Evolutionary conservation across 2,329 filamentous ascomycete genomes (phyloP).

Genomic region (Metarhizium humberi): DNA sequence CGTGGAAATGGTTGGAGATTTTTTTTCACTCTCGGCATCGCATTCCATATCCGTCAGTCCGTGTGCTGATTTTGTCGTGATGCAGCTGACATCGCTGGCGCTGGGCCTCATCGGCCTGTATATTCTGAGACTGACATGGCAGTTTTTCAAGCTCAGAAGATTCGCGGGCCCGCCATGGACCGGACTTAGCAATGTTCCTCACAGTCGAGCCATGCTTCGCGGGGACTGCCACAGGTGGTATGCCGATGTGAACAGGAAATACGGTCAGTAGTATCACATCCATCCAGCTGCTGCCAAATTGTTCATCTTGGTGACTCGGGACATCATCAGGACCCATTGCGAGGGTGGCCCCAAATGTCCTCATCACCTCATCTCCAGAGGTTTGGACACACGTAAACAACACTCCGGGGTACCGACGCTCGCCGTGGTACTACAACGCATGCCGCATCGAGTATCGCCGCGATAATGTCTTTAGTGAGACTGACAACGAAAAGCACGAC

Average conservation of each 20-base stretch:
- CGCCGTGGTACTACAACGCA: constrained; percentile 34
- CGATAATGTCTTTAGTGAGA: constrained; percentile 44
- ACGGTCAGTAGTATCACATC: not conserved
- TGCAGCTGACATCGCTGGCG: not conserved
- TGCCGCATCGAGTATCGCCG: constrained; percentile 37
- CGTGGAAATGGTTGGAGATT: no score
- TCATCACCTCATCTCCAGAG: constrained; percentile 39
- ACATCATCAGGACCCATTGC: constrained; percentile 14
- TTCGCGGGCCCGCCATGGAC: not conserved
- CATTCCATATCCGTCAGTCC: not conserved
- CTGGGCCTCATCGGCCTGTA: not conserved
- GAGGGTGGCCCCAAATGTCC: constrained; percentile 32
- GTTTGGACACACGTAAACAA: constrained; percentile 34
- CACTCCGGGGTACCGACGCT: constrained; percentile 30
- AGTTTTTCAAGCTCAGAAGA: not conserved
- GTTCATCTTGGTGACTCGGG: not conserved
- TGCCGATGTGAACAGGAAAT: not conserved
- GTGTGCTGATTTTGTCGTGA: not conserved
- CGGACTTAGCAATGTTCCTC: not conserved
- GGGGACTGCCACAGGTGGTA: not conserved
- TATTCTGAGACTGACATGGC: not conserved
- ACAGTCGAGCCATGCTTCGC: not conserved
- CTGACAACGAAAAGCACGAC: constrained; percentile 37
- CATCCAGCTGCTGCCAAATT: not conserved
- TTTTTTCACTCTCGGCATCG: no score